Percentiles rank a stretch among this genome's conserved stretches.
These are phyloP conservation scores for Zygotorulaspora danielsina DNA, from an alignment of 805 yeast genomes.

Conservation along the genomic window DNA sequence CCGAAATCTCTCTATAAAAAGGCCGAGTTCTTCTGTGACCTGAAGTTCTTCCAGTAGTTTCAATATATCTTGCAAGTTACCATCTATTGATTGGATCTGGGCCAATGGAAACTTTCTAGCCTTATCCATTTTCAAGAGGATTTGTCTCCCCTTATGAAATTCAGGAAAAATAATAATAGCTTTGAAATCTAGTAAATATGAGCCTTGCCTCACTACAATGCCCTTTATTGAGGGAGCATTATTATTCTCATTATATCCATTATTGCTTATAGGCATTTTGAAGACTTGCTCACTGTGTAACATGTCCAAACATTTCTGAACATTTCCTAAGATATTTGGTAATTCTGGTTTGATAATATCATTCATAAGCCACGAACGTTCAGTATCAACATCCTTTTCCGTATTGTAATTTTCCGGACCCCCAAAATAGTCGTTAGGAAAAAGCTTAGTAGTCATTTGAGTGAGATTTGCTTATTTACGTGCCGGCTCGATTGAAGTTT, in stretches of 20 bases:
- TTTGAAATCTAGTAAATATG: constrained; percentile 47
- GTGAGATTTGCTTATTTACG: not conserved
- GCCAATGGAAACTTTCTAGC: constrained; percentile 42
- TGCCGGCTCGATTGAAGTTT: too few species aligned
- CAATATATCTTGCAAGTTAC: constrained; percentile 18
- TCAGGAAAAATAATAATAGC: constrained; percentile 37
- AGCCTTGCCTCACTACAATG: constrained; percentile 51
- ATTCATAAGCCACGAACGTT: constrained; percentile 46
- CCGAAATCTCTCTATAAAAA: constrained; percentile 24
- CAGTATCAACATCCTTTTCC: constrained; percentile 12
- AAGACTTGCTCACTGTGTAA: constrained; percentile 41
- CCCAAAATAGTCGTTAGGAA: constrained; percentile 30
- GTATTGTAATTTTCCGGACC: constrained; percentile 12
- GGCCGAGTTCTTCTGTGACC: constrained; percentile 38
- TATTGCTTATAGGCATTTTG: constrained; percentile 48
- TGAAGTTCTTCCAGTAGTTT: constrained; percentile 42
- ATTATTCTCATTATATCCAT: constrained; percentile 11
- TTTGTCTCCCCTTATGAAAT: constrained; percentile 40
- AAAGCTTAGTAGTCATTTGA: constrained; percentile 36
- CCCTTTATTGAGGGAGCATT: constrained; percentile 46
- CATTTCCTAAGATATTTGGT: constrained; percentile 44
- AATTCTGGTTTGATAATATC: constrained; percentile 46
- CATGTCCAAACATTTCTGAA: constrained; percentile 40
- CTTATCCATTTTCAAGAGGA: constrained; percentile 38
- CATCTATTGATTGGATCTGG: constrained; percentile 35